Evolutionary conservation across 495 filamentous ascomycete species (phyloP).

Genomic region (Rostrohypoxylon terebratum): DNA sequence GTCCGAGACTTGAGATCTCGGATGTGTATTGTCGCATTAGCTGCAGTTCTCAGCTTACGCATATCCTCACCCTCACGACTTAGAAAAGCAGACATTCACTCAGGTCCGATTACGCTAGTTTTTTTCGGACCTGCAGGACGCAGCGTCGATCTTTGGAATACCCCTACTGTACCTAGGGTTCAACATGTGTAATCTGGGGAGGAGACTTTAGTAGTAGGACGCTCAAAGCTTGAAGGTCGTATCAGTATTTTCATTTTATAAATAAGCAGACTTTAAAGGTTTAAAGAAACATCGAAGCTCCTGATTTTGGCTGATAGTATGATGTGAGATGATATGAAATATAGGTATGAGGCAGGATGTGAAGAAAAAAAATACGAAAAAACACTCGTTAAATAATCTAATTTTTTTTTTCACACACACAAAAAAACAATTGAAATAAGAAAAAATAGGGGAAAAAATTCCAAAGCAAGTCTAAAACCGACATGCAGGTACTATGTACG

Average conservation of each 20-base stretch:
- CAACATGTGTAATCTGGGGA: too few species aligned
- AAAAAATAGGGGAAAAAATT: neutral
- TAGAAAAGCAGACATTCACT: conserved; percentile 9
- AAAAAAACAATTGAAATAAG: neutral
- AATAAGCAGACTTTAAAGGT: too few species aligned
- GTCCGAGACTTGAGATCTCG: conserved; percentile 39
- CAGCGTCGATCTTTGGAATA: conserved; percentile 26
- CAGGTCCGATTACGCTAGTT: conserved; percentile 22
- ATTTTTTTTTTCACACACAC: neutral
- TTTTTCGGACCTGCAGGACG: conserved; percentile 29
- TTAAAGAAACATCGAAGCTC: too few species aligned
- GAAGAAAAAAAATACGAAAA: too few species aligned
- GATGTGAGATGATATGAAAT: too few species aligned
- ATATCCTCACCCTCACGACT: too few species aligned
- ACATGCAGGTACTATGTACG: neutral
- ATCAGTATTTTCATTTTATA: too few species aligned
- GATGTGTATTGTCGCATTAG: conserved; percentile 27
- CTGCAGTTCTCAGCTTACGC: conserved; percentile 11
- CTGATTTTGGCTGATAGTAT: too few species aligned
- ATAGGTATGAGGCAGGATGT: too few species aligned
- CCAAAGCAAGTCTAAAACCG: neutral
- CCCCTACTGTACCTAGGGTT: neutral
- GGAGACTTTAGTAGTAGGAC: too few species aligned
- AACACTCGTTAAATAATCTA: neutral
- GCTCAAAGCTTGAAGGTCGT: too few species aligned